Evolutionary conservation across 768 basidiomycete genomes (phyloP).

Genomic region (Podaxis pistillaris): DNA sequence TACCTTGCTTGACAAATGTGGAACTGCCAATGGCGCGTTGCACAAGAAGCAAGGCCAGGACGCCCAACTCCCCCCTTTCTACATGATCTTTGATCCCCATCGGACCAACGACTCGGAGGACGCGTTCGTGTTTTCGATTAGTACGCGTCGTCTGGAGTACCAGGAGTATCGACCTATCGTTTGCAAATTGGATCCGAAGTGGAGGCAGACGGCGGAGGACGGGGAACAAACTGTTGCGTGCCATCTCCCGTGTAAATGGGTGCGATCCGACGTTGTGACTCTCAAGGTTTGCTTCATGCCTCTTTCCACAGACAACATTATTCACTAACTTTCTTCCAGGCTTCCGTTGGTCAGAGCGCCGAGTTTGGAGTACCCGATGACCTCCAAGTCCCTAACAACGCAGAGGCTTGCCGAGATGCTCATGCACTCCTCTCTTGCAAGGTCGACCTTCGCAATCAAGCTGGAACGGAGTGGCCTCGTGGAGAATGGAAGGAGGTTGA

Average conservation of each 20-base stretch:
- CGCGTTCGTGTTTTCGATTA: constrained; percentile 81
- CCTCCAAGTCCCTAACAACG: constrained; percentile 46
- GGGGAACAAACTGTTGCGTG: constrained; percentile 52
- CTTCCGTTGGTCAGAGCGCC: constrained; percentile 53
- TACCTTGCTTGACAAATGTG: constrained; percentile 78
- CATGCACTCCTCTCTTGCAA: constrained; percentile 76
- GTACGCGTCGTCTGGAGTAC: constrained; percentile 75
- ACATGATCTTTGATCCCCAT: constrained; percentile 84
- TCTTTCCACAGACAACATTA: background rate
- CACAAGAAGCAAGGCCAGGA: constrained; percentile 64
- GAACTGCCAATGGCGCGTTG: constrained; percentile 81
- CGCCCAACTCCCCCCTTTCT: constrained; percentile 58
- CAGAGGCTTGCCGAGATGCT: constrained; percentile 70
- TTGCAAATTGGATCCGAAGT: constrained; percentile 68
- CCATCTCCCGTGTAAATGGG: constrained; percentile 67
- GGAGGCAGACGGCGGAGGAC: constrained; percentile 67
- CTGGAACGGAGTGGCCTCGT: constrained; percentile 76
- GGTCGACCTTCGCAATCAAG: constrained; percentile 69
- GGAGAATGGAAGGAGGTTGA: constrained; percentile 79
- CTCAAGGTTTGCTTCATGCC: constrained; percentile 47
- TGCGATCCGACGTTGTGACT: constrained; percentile 40
- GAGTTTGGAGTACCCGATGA: constrained; percentile 63
- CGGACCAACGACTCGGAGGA: constrained; percentile 78
- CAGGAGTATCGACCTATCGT: constrained; percentile 79
- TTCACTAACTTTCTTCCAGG: constrained; percentile 34